Evolutionary conservation across 1,284 basidiomycete genomes (phyloP).

Genomic region (Cutaneotrichosporon sp.): DNA sequence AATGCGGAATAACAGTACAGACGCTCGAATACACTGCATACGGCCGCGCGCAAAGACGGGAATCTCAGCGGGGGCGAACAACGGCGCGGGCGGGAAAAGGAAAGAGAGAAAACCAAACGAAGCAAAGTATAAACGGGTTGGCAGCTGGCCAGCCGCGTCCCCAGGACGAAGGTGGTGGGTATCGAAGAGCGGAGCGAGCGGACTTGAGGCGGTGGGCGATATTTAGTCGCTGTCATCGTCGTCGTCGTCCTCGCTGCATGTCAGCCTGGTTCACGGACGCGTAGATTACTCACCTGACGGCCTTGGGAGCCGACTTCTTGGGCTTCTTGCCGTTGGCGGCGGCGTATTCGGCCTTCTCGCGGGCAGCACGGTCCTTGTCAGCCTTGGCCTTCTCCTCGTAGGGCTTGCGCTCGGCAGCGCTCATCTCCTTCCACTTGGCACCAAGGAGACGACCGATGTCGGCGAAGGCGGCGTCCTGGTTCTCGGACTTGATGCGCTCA

Average conservation of each 20-base stretch:
- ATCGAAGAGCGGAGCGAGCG: neutral
- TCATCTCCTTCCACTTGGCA: constrained; percentile 84
- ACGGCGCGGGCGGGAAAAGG: constrained; percentile 2
- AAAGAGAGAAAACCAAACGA: neutral
- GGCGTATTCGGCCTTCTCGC: constrained; percentile 54
- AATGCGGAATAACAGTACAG: too few relatives aligned
- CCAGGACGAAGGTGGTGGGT: neutral
- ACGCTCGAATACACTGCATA: constrained; percentile 10
- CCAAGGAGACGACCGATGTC: constrained; percentile 83
- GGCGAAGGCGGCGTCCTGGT: constrained; percentile 91
- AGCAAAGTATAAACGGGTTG: neutral
- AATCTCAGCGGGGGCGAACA: constrained; percentile 3
- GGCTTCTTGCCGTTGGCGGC: constrained; percentile 50
- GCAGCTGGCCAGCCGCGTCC: neutral
- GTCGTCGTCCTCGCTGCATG: constrained; percentile 7
- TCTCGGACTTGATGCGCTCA: constrained; percentile 89
- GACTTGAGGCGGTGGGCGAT: neutral
- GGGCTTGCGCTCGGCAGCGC: constrained; percentile 84
- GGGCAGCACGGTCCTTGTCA: constrained; percentile 70
- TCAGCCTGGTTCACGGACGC: neutral
- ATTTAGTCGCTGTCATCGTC: constrained; percentile 3
- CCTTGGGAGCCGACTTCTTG: constrained; percentile 22
- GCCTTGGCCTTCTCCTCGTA: constrained; percentile 78
- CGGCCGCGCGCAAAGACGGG: constrained; percentile 6
- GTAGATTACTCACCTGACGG: neutral